Evolutionary conservation across 192 early-diverging fungal species (phyloP).

Genomic region (Chytriomyces confervae): DNA sequence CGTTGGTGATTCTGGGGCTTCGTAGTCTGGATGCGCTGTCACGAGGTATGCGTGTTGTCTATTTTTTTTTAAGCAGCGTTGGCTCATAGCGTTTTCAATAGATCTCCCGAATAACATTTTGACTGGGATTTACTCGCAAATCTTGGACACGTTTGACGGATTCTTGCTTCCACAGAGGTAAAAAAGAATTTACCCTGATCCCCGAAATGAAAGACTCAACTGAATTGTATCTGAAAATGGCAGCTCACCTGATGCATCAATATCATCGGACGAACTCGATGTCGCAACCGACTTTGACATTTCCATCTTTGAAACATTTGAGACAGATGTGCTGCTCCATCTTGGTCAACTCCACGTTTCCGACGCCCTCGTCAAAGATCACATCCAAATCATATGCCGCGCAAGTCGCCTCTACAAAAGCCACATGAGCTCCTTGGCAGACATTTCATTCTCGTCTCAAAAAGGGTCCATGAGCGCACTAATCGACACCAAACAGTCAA

Average conservation of each 20-base stretch:
- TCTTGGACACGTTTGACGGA: constrained; percentile 68
- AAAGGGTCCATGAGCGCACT: neutral
- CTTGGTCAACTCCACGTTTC: constrained; percentile 71
- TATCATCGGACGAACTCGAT: constrained; percentile 67
- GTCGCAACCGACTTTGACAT: constrained; percentile 79
- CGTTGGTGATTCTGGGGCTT: constrained; percentile 57
- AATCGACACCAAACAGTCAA: neutral
- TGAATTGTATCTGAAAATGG: neutral
- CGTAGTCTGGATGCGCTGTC: constrained; percentile 32
- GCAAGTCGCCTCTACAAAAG: constrained; percentile 20
- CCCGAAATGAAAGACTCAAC: constrained; percentile 5
- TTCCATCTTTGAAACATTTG: constrained; percentile 65
- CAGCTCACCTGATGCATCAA: constrained; percentile 55
- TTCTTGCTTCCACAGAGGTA: constrained; percentile 67
- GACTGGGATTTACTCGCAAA: constrained; percentile 54
- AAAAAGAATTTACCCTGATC: neutral
- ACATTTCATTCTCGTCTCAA: constrained; percentile 5
- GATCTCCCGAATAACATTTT: constrained; percentile 61
- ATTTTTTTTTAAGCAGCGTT: constrained; percentile 12
- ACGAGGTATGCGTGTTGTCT: constrained; percentile 15
- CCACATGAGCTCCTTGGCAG: constrained; percentile 29
- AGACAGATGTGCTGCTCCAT: constrained; percentile 70
- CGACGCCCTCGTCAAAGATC: constrained; percentile 56
- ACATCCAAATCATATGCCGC: constrained; percentile 27
- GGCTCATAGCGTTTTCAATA: constrained; percentile 15